phyloP scores from a whole-genome alignment of 1,284 basidiomycete genomes.

The Sanghuangporus baumii region DNA sequence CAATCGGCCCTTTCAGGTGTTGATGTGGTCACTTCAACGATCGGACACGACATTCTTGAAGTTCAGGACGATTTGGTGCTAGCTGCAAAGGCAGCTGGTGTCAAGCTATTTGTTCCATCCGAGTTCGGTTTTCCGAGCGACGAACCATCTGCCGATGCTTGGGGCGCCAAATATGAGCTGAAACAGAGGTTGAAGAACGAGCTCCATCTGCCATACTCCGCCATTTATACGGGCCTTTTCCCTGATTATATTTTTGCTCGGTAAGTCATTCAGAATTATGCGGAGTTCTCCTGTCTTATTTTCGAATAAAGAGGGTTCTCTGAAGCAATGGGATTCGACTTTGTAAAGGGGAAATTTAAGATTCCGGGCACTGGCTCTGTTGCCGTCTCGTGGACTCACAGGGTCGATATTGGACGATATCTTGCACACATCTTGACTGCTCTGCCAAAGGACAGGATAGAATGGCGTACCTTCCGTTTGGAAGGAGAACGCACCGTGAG shows the following conservation, averaged over 20 bases:
- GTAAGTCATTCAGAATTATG: neutral
- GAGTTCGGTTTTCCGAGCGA: constrained; percentile 31
- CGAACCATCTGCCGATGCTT: constrained; percentile 9
- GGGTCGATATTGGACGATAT: constrained; percentile 32
- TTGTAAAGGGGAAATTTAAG: constrained; percentile 27
- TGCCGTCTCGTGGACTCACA: constrained; percentile 28
- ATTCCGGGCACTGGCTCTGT: constrained; percentile 30
- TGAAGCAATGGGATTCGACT: constrained; percentile 20
- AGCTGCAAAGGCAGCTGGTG: constrained; percentile 33
- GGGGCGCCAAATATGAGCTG: constrained; percentile 13
- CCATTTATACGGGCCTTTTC: constrained; percentile 29
- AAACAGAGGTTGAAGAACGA: constrained; percentile 26
- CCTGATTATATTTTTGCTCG: constrained; percentile 18
- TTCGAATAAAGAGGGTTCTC: constrained; percentile 16
- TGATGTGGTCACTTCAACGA: constrained; percentile 30
- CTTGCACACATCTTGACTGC: constrained; percentile 31
- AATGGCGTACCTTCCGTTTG: constrained; percentile 29
- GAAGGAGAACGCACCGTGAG: constrained; percentile 30
- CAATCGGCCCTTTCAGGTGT: constrained; percentile 27
- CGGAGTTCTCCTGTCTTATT: too few relatives aligned
- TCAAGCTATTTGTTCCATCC: constrained; percentile 35
- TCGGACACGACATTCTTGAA: constrained; percentile 26
- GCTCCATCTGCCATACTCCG: constrained; percentile 29
- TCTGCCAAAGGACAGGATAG: constrained; percentile 26
- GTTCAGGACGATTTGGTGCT: constrained; percentile 29